Conservation (phyloP, 495 filamentous ascomycete species). For the Rhypophila decipiens region DNA sequence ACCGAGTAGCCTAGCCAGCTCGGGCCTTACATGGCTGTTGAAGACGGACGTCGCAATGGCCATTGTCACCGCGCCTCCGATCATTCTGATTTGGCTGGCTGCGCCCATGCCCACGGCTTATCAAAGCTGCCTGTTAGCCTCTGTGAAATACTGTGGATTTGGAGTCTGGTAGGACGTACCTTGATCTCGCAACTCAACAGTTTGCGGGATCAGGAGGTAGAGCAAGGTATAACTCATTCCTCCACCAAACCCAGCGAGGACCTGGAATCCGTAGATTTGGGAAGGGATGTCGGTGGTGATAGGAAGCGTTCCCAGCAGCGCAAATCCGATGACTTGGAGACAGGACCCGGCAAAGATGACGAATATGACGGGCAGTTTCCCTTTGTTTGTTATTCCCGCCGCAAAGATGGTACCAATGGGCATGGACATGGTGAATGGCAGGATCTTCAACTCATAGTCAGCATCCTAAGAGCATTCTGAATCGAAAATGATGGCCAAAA, state of each 20-base stretch:
- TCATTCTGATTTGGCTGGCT: constrained; percentile 11
- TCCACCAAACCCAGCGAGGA: constrained; percentile 26
- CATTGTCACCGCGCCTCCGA: constrained; percentile 10
- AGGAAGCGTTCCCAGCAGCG: constrained; percentile 6
- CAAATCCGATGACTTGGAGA: constrained; percentile 11
- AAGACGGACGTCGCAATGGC: constrained; percentile 15
- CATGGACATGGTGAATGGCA: neutral
- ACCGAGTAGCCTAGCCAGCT: neutral
- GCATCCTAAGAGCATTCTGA: too few species aligned
- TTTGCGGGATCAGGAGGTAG: constrained; percentile 6
- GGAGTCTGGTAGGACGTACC: neutral
- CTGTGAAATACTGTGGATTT: neutral
- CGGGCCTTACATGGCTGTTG: constrained; percentile 8
- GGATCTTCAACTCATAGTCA: too few species aligned
- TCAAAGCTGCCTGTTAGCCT: neutral
- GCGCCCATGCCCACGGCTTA: constrained; percentile 12
- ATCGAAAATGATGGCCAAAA: too few species aligned
- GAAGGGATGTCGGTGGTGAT: constrained; percentile 8
- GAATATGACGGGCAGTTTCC: constrained; percentile 7
- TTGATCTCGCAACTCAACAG: constrained; percentile 4
- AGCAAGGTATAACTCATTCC: constrained; percentile 19
- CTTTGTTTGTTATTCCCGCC: constrained; percentile 22
- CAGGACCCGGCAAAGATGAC: constrained; percentile 2
- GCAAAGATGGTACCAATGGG: constrained; percentile 16
- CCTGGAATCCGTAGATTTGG: constrained; percentile 24